Evolutionary conservation across 345 rosid species (phyloP), one percentile per base, ranked within the genome.

Genomic region (Citrus reticulata): DNA sequence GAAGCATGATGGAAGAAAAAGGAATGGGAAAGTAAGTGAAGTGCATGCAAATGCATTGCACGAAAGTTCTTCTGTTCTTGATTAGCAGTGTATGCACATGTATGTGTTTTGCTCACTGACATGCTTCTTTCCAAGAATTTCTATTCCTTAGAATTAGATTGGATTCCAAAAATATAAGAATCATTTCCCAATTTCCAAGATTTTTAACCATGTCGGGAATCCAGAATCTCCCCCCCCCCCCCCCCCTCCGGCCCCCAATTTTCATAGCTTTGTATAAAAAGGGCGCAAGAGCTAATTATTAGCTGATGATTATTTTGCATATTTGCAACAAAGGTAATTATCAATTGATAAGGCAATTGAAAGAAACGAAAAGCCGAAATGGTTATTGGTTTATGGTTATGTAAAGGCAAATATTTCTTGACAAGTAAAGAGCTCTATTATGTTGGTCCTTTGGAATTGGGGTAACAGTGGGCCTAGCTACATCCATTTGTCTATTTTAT

Each of bases 361-460:
- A 40, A 57, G 24, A 73, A 72, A 72, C 76, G 85, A 86, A 86
- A 82, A 80, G 89, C 81, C 72, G 40, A 57, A 59, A 69, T 37
- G 78, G 74, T 37, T 83, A 77, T 81, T 83, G 85, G 78, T 39
- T 32, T 71, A 19, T 22, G 11, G 34, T n/a, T 17, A 58, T 58
- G 4, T 8, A 25, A 32, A 62, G 35, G 27, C 58, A 73, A 73
- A 14, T 7, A 54, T 61, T 68, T 34, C 3, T 40, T 30, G 16
- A 65, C 9, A 65, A 24, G 22, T 27, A 70, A 30, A 8, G 54
- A 75, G 42, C 32, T 25, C 5, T 20, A 29, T 34, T 3, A 30
- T 51, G 24, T 17, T 27, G 10, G n/a, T 32, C 25, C 75, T 20
- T 72, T 72, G 13, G 42, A 32, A 29, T 5, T 35, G 16, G n/a